Base-by-base conservation (phyloP, 371 early-diverging fungal species). In the Lichtheimia ornata region DNA sequence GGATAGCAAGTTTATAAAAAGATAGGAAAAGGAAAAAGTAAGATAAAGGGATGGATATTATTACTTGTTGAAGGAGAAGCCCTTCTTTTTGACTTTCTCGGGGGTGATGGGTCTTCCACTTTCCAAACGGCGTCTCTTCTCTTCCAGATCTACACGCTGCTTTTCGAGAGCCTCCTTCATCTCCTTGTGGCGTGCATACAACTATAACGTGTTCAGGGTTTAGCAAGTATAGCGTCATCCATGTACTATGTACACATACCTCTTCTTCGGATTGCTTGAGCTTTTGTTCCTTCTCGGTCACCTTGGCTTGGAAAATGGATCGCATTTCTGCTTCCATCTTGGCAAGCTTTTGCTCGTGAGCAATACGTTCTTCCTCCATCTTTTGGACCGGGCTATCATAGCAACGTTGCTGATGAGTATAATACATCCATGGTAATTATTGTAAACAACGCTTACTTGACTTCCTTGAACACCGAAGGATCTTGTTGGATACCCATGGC, bases 271-370 rank as follows among this genome's bases (percentile, higher is more conserved):
- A 88, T 71, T 95, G 95, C 79, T 95, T 96, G 66, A 98, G 81
- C 83, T 97, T 97, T 56, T 88, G 76, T 72, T 97, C 97, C 83
- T 97, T 97, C 74, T 98, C 98, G 52, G 94, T 90, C 14, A 97
- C 97, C 83, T 98, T 97, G 63, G 94, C 94, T 71, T 95, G 93
- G 90, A 98, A 97, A 50, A 98, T 96, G 14, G 91, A 84, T 72
- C 93, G 91, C 97, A 98, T 97, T 74, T 98, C 97, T 30, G 90
- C 85, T 76, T 98, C 97, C 97, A 98, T 95, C 85, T 97, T 95
- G 62, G 87, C 84, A 84, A 98, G 82, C 77, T 94, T 95, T 68
- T 88, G 90, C 73, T 98, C 97, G 66, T 98, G 97, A 50, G 91
- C 84, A 14, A 84, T 69, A 35, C 91, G 85, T 78, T 96, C 95